These are phyloP conservation scores for Talaromyces piceae DNA, from an alignment of 2,329 filamentous ascomycete genomes.

Conservation along the genomic window DNA sequence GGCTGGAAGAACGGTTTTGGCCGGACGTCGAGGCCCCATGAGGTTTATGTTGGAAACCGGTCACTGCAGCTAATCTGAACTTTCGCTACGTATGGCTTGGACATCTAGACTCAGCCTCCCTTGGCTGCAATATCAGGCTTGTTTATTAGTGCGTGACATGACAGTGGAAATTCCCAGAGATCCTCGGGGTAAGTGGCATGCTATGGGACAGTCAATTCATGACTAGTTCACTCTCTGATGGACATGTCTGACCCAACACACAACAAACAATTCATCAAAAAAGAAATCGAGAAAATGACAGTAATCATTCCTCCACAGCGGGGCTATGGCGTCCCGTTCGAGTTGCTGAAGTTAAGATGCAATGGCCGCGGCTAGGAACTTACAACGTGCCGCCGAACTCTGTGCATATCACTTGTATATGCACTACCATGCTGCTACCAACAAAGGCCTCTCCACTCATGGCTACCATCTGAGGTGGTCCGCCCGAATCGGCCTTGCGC, in stretches of 20 bases:
- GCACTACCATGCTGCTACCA: too few relatives aligned
- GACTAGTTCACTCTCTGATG: too few relatives aligned
- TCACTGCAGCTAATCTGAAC: background rate
- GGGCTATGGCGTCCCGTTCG: background rate
- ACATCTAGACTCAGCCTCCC: background rate
- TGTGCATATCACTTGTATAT: background rate
- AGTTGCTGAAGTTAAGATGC: background rate
- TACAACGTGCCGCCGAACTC: too few relatives aligned
- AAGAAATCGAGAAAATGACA: background rate
- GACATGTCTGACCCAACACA: too few relatives aligned
- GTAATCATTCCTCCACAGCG: background rate
- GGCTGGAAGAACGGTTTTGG: constrained; percentile 55
- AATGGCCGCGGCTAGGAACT: too few relatives aligned
- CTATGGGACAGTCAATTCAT: too few relatives aligned
- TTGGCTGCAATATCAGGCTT: background rate
- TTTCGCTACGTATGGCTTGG: background rate
- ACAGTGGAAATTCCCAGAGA: too few relatives aligned
- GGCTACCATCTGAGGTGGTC: background rate
- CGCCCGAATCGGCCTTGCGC: background rate
- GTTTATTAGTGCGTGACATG: background rate
- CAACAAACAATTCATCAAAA: background rate
- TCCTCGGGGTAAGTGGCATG: background rate
- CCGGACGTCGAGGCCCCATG: constrained; percentile 28
- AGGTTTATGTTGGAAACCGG: background rate
- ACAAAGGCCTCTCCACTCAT: background rate